A percentile compares a stretch with the other conserved stretches of the same genome.
phyloP scores from a whole-genome alignment of 495 filamentous ascomycete genomes.

The Parmelia sp. region DNA sequence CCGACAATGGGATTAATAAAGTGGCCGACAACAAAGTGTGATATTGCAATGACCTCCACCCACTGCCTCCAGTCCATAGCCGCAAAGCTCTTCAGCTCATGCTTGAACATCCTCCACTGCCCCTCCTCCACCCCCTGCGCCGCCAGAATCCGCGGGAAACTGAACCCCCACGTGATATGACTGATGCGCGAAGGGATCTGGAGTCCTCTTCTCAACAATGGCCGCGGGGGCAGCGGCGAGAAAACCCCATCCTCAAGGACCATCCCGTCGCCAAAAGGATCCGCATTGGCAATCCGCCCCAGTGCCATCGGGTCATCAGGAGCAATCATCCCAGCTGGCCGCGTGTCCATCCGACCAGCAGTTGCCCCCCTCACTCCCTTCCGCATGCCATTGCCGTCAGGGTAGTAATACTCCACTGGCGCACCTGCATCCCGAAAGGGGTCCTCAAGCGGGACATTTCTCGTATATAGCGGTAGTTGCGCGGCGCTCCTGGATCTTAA shows the following conservation, averaged over 20 bases:
- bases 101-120: constrained; percentile 8
- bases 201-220: constrained; percentile 9
- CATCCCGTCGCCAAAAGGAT: neutral
- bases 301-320: too few species aligned
- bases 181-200: constrained; percentile 16
- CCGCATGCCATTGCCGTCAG: neutral
- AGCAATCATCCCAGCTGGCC: rapidly evolving
- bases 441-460: neutral
- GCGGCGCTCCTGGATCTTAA: neutral
- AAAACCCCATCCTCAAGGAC: neutral
- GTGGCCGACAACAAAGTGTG: neutral
- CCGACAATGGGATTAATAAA: too few species aligned
- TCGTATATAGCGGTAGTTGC: neutral
- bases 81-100: constrained; percentile 3
- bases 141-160: neutral
- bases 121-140: neutral
- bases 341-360: neutral
- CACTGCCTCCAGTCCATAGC: constrained; percentile 3
- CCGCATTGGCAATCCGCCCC: neutral
- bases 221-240: neutral
- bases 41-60: neutral
- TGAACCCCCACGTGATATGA: constrained; percentile 14
- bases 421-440: neutral
- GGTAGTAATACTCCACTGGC: neutral
- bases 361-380: neutral